phyloP scores from a whole-genome alignment of 2,329 filamentous ascomycete species.

The Rhinocladiella similis region DNA sequence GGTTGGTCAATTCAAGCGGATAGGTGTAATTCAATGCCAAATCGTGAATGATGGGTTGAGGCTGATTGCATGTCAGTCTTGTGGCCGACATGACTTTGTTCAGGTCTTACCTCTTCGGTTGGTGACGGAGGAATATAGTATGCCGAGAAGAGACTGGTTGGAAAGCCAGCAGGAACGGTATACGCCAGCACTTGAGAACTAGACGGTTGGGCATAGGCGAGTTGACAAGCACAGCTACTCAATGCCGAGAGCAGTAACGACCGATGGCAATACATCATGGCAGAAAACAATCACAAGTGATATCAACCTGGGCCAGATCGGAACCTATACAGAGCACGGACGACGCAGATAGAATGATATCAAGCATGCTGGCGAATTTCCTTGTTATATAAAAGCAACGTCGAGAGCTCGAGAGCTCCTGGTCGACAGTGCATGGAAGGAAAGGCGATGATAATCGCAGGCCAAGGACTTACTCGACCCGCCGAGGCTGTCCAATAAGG shows the following conservation, averaged over 20 bases:
- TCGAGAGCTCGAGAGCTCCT: neutral
- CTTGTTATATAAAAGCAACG: neutral
- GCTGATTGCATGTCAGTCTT: constrained; percentile 33
- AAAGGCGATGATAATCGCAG: neutral
- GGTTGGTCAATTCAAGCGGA: constrained; percentile 56
- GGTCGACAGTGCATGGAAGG: neutral
- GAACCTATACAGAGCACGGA: neutral
- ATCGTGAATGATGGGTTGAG: constrained; percentile 56
- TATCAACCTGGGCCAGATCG: no score
- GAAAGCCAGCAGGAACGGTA: constrained; percentile 27
- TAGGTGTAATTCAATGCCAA: constrained; percentile 56
- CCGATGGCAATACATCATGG: constrained; percentile 15
- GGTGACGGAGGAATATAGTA: constrained; percentile 29
- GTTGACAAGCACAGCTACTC: constrained; percentile 10
- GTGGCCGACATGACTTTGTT: neutral
- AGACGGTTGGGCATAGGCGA: constrained; percentile 10
- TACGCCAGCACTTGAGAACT: constrained; percentile 15
- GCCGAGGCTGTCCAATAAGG: constrained; percentile 4
- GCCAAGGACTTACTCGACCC: neutral
- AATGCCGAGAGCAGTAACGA: constrained; percentile 10
- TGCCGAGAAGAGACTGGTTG: constrained; percentile 25
- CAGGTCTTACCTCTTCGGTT: constrained; percentile 19
- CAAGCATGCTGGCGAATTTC: neutral
- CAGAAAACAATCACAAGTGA: neutral
- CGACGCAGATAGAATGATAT: no score